Conservation (phyloP, 73 alveolate genomes). For the Uronychia binucleata region DNA sequence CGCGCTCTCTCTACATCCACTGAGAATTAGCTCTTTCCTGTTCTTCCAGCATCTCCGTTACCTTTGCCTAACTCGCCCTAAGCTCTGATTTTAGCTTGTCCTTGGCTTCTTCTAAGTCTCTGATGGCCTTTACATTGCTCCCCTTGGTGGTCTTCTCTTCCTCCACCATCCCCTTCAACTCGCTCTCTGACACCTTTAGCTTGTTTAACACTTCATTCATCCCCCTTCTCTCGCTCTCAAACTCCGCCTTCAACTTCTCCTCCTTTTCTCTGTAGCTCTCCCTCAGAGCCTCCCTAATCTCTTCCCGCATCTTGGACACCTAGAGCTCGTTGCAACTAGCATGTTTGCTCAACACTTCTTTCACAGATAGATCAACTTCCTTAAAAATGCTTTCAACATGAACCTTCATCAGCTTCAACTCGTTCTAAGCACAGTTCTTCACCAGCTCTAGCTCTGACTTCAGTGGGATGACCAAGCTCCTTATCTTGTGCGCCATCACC, state of each 20-base stretch:
- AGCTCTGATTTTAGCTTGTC: neutral
- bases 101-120: neutral
- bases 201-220: neutral
- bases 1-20: neutral
- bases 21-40: neutral
- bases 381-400: neutral
- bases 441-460: neutral
- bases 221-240: neutral
- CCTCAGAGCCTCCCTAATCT: neutral
- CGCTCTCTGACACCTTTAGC: neutral
- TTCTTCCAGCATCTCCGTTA: too few relatives aligned
- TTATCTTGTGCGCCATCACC: neutral
- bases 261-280: neutral
- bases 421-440: neutral
- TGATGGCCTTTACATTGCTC: neutral
- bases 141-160: too few relatives aligned
- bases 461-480: neutral
- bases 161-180: too few relatives aligned
- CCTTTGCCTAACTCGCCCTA: too few relatives aligned
- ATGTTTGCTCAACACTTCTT: neutral
- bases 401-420: neutral
- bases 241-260: neutral
- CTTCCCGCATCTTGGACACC: neutral
- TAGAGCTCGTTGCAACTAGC: neutral
- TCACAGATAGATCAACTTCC: neutral